Conservation (phyloP, 73 alveolate genomes). For the Paramecium primaurelia region DNA sequence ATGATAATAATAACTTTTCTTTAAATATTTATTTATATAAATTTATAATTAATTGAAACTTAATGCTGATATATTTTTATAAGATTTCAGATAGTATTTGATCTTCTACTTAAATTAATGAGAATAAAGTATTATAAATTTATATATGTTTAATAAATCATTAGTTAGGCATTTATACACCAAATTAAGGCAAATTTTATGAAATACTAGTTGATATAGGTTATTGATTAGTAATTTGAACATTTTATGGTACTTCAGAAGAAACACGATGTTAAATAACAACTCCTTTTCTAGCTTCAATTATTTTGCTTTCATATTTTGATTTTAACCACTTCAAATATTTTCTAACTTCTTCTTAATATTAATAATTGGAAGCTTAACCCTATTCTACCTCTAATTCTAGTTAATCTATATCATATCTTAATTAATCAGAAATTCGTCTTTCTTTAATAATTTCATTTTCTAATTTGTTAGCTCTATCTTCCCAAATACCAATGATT, state of each 20-base stretch:
- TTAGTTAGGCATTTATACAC: not conserved
- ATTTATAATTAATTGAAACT: not conserved
- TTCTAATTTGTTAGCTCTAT: conserved; percentile 12
- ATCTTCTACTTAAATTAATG: not conserved
- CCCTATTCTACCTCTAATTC: not conserved
- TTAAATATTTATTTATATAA: not conserved
- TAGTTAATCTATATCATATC: not conserved
- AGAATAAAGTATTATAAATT: not conserved
- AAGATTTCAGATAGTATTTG: not conserved
- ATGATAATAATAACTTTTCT: not conserved
- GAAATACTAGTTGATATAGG: not conserved
- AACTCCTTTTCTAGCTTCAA: not conserved
- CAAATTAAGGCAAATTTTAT: not conserved
- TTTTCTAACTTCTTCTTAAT: not conserved
- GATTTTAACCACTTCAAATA: not conserved
- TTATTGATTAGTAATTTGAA: not conserved
- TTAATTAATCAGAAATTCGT: not conserved
- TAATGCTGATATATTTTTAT: not conserved
- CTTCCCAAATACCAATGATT: conserved; percentile 31
- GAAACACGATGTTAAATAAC: not conserved
- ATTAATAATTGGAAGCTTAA: not conserved
- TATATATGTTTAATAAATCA: not conserved
- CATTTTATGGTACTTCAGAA: not conserved
- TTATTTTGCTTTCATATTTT: not conserved
- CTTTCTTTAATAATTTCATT: not conserved